A percentile compares a stretch with the other conserved stretches of the same genome.
Conservation (phyloP, 2,329 filamentous ascomycete genomes). For the Leptosphaerulina australis region DNA sequence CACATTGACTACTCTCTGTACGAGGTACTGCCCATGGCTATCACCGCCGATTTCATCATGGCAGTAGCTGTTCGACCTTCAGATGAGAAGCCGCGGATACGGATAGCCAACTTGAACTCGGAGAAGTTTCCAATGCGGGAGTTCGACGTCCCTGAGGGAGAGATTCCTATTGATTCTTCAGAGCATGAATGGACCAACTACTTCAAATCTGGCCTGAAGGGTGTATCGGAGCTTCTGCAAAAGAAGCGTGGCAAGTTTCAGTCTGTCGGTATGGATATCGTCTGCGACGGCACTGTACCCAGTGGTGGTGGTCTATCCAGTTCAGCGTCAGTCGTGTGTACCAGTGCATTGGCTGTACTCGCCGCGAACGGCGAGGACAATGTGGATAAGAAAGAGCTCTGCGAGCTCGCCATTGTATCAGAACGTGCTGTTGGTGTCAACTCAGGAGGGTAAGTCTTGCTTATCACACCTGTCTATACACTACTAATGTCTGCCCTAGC, state of each 20-base stretch:
- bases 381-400: conserved; percentile 89
- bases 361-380: conserved; percentile 77
- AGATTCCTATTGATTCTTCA: conserved; percentile 75
- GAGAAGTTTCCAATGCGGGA: conserved; percentile 76
- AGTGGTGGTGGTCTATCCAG: conserved; percentile 91
- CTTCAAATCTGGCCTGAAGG: conserved; percentile 89
- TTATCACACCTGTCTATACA: not conserved
- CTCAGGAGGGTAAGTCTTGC: conserved; percentile 76
- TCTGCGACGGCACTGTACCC: conserved; percentile 91
- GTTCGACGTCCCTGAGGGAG: conserved; percentile 70
- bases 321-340: conserved; percentile 90
- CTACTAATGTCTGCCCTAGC: conserved; percentile 55
- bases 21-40: conserved; percentile 93
- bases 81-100: conserved; percentile 65
- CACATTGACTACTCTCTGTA: conserved; percentile 99
- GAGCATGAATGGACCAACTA: conserved; percentile 97
- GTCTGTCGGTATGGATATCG: conserved; percentile 80
- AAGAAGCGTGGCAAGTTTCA: conserved; percentile 69
- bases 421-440: conserved; percentile 96
- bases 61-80: conserved; percentile 69
- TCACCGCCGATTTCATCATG: conserved; percentile 87
- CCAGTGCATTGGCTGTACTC: conserved; percentile 86
- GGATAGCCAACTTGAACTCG: conserved; percentile 78
- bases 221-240: conserved; percentile 77
- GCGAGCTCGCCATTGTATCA: conserved; percentile 91